These are phyloP conservation scores for Cicer bijugum DNA, from an alignment of 306 rosid genomes.

Conservation along the genomic window DNA sequence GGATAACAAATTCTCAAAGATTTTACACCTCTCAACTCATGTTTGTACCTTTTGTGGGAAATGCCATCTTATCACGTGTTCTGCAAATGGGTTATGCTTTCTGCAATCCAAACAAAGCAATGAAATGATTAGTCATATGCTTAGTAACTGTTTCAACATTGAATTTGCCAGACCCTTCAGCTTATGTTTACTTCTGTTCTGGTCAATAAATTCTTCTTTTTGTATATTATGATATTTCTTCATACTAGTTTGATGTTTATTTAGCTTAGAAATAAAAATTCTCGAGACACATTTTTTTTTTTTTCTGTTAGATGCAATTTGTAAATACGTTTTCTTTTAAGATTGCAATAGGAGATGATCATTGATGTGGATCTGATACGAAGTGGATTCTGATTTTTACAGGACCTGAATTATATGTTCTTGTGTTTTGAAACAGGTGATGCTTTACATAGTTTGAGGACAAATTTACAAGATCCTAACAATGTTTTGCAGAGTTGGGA, in stretches of 20 bases:
- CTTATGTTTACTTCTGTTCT: neutral
- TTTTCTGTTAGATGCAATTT: constrained; percentile 4
- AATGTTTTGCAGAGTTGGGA: constrained; percentile 99
- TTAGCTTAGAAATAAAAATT: neutral
- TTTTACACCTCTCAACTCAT: constrained; percentile 28
- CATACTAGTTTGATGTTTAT: neutral
- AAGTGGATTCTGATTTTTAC: constrained; percentile 10
- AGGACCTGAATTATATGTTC: constrained; percentile 41
- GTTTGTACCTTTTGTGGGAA: constrained; percentile 32
- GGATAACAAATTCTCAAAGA: constrained; percentile 13
- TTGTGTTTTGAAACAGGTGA: constrained; percentile 70
- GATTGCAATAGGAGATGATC: constrained; percentile 9
- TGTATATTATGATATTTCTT: too few relatives aligned
- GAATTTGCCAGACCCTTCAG: constrained; percentile 25
- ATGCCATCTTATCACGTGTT: constrained; percentile 30
- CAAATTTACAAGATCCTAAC: constrained; percentile 88
- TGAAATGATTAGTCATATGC: constrained; percentile 17
- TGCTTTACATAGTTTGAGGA: constrained; percentile 90
- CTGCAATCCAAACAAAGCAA: constrained; percentile 9
- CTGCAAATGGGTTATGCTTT: constrained; percentile 36
- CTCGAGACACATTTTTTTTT: neutral
- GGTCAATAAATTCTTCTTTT: neutral
- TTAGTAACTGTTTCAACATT: constrained; percentile 32
- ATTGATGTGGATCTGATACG: constrained; percentile 13
- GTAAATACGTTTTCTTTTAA: constrained; percentile 6